Conservation (phyloP, 2,329 filamentous ascomycete species). For the Emmonsia crescens region DNA sequence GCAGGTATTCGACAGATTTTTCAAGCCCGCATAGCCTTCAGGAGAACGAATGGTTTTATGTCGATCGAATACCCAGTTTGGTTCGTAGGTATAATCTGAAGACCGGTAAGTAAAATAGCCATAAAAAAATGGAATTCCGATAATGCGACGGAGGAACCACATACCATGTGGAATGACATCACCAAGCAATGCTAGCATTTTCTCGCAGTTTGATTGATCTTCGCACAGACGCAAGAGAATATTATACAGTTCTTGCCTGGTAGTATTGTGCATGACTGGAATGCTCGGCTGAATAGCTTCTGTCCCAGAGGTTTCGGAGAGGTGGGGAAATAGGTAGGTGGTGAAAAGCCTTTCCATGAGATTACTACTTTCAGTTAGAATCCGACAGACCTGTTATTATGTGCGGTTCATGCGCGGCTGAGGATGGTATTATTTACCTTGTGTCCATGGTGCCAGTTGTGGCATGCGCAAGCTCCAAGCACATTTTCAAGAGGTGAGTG, state of each 20-base stretch:
- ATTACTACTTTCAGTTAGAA: constrained; percentile 18
- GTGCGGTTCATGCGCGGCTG: neutral
- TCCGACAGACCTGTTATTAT: constrained; percentile 9
- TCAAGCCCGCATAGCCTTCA: constrained; percentile 79
- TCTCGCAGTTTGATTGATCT: constrained; percentile 38
- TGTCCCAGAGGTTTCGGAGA: constrained; percentile 25
- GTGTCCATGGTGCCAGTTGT: constrained; percentile 25
- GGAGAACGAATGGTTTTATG: constrained; percentile 58
- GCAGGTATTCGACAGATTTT: constrained; percentile 89
- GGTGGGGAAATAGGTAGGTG: constrained; percentile 54
- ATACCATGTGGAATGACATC: constrained; percentile 43
- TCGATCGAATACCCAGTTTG: constrained; percentile 53
- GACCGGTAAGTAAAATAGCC: constrained; percentile 15
- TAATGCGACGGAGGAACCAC: constrained; percentile 21
- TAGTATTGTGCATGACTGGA: constrained; percentile 44
- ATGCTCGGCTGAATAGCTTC: constrained; percentile 25
- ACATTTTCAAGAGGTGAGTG: constrained; percentile 32
- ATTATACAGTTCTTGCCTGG: constrained; percentile 50
- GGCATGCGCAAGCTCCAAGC: constrained; percentile 29
- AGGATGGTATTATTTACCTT: constrained; percentile 20
- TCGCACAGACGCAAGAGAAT: constrained; percentile 49
- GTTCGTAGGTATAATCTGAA: constrained; percentile 51
- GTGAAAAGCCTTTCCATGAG: constrained; percentile 47
- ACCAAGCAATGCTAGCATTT: constrained; percentile 43
- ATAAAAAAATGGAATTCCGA: constrained; percentile 1